Evolutionary conservation across 2,329 filamentous ascomycete genomes (phyloP), one percentile per base, ranked within the genome.

Genomic region (Botrytis elliptica): DNA sequence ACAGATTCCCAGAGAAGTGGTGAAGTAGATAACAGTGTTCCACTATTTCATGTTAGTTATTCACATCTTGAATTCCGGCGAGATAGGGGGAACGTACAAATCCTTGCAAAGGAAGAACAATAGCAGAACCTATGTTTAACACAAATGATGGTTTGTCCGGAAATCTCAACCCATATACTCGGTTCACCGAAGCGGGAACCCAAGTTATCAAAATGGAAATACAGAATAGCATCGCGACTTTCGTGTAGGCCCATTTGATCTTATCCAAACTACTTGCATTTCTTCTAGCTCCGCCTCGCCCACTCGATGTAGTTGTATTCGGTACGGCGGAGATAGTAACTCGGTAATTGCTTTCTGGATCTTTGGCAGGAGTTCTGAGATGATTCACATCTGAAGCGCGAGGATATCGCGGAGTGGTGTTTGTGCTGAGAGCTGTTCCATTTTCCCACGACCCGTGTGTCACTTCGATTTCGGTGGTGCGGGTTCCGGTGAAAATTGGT

Each of bases 21-120:
- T 86, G 29, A 90, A 84, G 81, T 95, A 96, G 76, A 96, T 93
- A 71, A 93, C 82, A 33, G 90, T 88, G 80, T 96, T 96, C 92
- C 93, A 95, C 70, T 72, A 20, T 52, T 36, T 3, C 1, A 10
- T 33, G 18, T 71, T 18, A 71, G 59, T 65, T n/a, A 10, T 7
- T n/a, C 1, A 25, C 18, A n/a, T 14, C n/a, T 12, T 25, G 12
- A 29, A 57, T 8, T 18, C 10, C 4, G 22, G 36, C 14, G 36
- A 20, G 7, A 29, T 29, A 38, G 10, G 22, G n/a, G 22, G 10
- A 14, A 25, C 22, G 5, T 72, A 72, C 70, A 79, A 95, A 92
- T 0, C 93, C 93, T 79, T 96, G 93, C 0, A 94, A 85, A 0
- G 93, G 93, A 9, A 96, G 85, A 1, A 95, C 93, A 52, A 93